These are phyloP conservation scores for Tricharina praecox DNA, from an alignment of 495 filamentous ascomycete species.

Conservation along the genomic window DNA sequence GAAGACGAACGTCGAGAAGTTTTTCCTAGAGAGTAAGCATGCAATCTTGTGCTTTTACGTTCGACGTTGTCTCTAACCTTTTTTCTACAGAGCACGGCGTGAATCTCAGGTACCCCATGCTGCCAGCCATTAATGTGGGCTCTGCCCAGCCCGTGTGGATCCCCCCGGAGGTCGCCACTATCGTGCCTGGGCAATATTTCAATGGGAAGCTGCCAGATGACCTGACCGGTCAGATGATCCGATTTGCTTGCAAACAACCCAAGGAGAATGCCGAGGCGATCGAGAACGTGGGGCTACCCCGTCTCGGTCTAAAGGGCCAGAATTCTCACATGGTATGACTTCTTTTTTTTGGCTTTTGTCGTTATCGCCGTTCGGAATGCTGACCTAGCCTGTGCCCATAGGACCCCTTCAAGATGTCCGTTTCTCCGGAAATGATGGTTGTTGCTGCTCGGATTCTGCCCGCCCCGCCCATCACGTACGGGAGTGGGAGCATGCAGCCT, in stretches of 20 bases:
- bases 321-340: slow-evolving; percentile 35
- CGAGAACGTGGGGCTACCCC: slow-evolving; percentile 16
- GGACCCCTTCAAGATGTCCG: slow-evolving; percentile 19
- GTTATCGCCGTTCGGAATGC: slow-evolving; percentile 37
- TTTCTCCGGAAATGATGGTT: slow-evolving; percentile 23
- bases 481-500: not conserved
- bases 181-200: slow-evolving; percentile 17
- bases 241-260: slow-evolving; percentile 16
- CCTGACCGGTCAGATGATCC: slow-evolving; percentile 22
- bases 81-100: slow-evolving; percentile 32
- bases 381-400: slow-evolving; percentile 9
- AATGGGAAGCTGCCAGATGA: slow-evolving; percentile 21
- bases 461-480: slow-evolving; percentile 16
- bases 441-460: slow-evolving; percentile 19
- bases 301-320: slow-evolving; percentile 39
- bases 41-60: not conserved
- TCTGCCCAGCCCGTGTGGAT: slow-evolving; percentile 41
- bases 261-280: slow-evolving; percentile 22
- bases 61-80: not conserved
- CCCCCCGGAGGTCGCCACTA: slow-evolving; percentile 18
- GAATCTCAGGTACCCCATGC: slow-evolving; percentile 22
- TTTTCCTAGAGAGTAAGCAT: slow-evolving; percentile 20
- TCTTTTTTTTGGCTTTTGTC: slow-evolving; percentile 26
- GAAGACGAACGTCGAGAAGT: slow-evolving; percentile 13
- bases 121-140: slow-evolving; percentile 59